These are phyloP conservation scores for Panicum hallii DNA, from an alignment of 202 grass and related monocot genomes.

Conservation along the genomic window DNA sequence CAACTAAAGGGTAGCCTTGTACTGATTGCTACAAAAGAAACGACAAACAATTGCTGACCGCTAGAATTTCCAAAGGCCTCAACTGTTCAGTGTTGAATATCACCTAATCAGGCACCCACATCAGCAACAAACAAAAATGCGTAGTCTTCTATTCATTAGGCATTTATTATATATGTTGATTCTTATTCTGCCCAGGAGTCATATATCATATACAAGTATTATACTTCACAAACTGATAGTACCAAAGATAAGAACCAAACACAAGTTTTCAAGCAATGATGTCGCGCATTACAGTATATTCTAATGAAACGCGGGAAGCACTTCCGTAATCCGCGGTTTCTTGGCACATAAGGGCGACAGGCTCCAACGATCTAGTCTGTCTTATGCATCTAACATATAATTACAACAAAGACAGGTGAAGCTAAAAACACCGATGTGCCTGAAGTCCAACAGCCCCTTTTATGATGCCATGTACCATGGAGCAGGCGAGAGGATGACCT, in stretches of 20 bases:
- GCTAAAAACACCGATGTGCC: too few species aligned
- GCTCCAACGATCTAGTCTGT: neutral
- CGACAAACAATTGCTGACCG: neutral
- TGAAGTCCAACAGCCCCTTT: neutral
- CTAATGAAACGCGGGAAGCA: neutral
- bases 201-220: neutral
- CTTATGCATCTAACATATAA: neutral
- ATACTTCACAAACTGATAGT: too few species aligned
- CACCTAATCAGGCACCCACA: neutral
- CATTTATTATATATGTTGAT: neutral
- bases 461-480: neutral
- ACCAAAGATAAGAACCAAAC: too few species aligned
- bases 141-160: neutral
- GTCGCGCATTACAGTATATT: neutral
- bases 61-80: neutral
- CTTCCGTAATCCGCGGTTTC: neutral
- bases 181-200: neutral
- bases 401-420: neutral
- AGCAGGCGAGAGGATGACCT: neutral
- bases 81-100: neutral
- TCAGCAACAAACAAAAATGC: neutral
- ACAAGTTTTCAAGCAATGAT: neutral
- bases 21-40: neutral
- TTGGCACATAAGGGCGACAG: neutral
- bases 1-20: neutral